These are phyloP conservation scores for Xylaria nigripes DNA, from an alignment of 495 filamentous ascomycete species.

Conservation along the genomic window DNA sequence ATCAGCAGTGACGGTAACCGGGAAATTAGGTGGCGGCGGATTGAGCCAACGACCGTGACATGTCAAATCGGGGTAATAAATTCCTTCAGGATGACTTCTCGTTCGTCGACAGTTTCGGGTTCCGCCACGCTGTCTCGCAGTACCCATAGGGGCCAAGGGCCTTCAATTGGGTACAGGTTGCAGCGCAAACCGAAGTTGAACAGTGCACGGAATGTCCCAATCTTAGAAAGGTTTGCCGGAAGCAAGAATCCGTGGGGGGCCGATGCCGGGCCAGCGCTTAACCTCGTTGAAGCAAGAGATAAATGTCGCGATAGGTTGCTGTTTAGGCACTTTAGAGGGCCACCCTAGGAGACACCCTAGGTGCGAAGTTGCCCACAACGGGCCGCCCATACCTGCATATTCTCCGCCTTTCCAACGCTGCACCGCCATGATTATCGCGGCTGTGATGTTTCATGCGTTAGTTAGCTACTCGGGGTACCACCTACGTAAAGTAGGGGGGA, in stretches of 20 bases:
- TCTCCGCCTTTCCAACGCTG: background rate
- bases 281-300: background rate
- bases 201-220: conserved; percentile 1
- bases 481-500: background rate
- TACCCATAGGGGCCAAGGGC: background rate
- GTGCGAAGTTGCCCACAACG: background rate
- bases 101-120: background rate
- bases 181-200: background rate
- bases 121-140: background rate
- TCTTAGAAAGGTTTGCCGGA: background rate
- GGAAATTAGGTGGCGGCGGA: background rate
- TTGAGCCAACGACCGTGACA: background rate
- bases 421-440: too few relatives aligned
- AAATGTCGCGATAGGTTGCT: background rate
- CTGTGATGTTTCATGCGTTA: too few relatives aligned
- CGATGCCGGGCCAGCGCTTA: conserved; percentile 1
- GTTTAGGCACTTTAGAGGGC: too few relatives aligned
- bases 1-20: background rate
- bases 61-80: background rate
- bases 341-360: too few relatives aligned
- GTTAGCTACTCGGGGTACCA: too few relatives aligned
- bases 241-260: background rate
- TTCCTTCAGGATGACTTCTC: background rate
- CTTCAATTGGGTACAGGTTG: background rate
- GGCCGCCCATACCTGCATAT: background rate